Base-by-base conservation (phyloP, 2,329 filamentous ascomycete species). In the Nemania sp. region DNA sequence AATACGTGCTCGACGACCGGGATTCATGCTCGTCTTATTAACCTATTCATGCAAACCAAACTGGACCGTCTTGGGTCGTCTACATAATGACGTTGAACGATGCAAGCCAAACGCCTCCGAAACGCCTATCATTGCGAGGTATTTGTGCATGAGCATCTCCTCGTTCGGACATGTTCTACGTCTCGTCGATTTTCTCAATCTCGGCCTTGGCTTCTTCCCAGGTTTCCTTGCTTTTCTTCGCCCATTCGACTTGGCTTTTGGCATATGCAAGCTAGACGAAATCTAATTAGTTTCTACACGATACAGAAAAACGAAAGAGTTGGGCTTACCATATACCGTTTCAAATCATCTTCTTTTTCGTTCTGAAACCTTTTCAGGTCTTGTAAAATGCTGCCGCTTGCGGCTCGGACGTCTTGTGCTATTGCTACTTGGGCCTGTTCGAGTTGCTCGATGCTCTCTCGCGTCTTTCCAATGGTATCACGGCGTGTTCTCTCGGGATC, bases 401-500 rank as follows among this genome's bases (percentile, higher is more conserved):
- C 95, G 71, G 98, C 92, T 74, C 90, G 93, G 62, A 98, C 95
- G 73, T 99, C 95, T 71, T 92, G 88, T 64, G 93, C 92, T 4
- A 92, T 91, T 4, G 91, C 93, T 34, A 92, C 85, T 59, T 97
- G 85, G 0, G 95, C 95, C 79, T 96, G 92, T 76, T 98, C 93
- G 54, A 99, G 82, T 79, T 97, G 85, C 47, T 78, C 84, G 64
- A 99, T 87, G 59, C 88, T 91, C 77, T 99, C 95, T 66, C 89
- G 88, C 0, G 95, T 99, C 82, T 97, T 98, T 40, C 94, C 93
- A 68, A 99, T 97, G 65, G 92, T 90, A 74, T 99, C 95, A 55
- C 95, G 85, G 54, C 95, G 84, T 45, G 93, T 97, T 65, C 93
- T 84, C 77, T 99, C 95, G 0, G 95, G 95, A 72, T 99, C 95